These are phyloP conservation scores for Calonectria crousiana DNA, from an alignment of 2,329 filamentous ascomycete species.

Conservation along the genomic window DNA sequence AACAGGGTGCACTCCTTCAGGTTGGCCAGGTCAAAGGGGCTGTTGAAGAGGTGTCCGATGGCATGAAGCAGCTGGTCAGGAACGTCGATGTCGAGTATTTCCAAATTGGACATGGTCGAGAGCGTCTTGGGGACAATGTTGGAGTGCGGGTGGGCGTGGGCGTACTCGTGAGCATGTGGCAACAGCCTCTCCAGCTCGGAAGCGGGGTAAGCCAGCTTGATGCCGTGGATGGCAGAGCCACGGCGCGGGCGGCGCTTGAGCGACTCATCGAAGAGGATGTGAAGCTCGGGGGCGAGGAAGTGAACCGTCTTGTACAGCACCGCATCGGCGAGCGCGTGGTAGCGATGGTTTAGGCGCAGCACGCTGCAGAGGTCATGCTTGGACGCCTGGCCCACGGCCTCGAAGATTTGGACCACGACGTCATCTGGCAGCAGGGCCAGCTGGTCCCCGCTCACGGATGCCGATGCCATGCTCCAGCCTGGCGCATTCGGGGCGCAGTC, in stretches of 20 bases:
- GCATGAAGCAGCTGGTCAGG: constrained; percentile 58
- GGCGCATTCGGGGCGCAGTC: background rate
- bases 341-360: constrained; percentile 56
- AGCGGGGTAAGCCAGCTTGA: constrained; percentile 59
- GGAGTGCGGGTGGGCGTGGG: constrained; percentile 45
- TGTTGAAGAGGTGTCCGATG: constrained; percentile 63
- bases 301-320: constrained; percentile 61
- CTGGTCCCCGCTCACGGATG: background rate
- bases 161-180: constrained; percentile 51
- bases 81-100: constrained; percentile 59
- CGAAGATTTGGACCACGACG: constrained; percentile 11
- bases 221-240: constrained; percentile 59
- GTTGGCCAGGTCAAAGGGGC: constrained; percentile 63
- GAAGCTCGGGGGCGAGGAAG: constrained; percentile 61
- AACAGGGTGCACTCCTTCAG: constrained; percentile 60
- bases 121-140: constrained; percentile 61
- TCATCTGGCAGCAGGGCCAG: constrained; percentile 7
- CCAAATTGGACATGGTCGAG: constrained; percentile 63
- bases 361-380: constrained; percentile 57
- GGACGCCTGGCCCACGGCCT: constrained; percentile 50
- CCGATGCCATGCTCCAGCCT: background rate
- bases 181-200: constrained; percentile 57
- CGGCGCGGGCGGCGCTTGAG: constrained; percentile 59
- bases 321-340: constrained; percentile 59
- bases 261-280: constrained; percentile 62